Evolutionary conservation across 495 filamentous ascomycete species (phyloP), one percentile per base, ranked within the genome.

Genomic region (Platismatia glauca): DNA sequence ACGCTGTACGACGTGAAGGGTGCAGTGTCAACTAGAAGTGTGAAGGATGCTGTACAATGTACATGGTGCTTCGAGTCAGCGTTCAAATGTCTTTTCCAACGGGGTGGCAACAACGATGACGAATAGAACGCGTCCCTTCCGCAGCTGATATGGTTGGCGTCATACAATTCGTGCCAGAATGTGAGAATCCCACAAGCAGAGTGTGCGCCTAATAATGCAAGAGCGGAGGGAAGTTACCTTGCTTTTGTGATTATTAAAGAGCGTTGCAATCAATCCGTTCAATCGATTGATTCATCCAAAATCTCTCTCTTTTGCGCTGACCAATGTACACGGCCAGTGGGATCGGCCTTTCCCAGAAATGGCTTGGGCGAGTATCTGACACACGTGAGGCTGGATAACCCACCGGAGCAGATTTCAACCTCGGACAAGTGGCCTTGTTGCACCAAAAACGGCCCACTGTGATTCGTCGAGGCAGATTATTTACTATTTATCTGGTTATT

Each of bases 291-390:
- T 24, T 48, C 27, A 5, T 27, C 13, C 1, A 22, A 44, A 44
- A 22, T 44, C 24, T 13, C 41, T 34, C 37, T 18, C 18, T 35
- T 11, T 59, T 35, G 41, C 20, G 37, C 57, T 38, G 38, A 27
- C 57, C 37, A 43, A 58, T 44, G 38, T 33, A 9, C 18, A n/a
- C 3, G 57, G 33, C 37, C 29, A 20, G 38, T 33, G 15, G 35
- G 7, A 29, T 41, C 18, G 56, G 15, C 24, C 34, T 29, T 58
- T 22, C 11, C 44, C 18, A 22, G 41, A 59, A 41, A 6, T n/a
- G 27, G 46, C 33, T 59, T 43, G 24, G 43, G 35, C 24, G 9
- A 35, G 9, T 34, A 59, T 59, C 58, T 59, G 39, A 59, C 8
- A 59, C 57, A 59, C 38, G 20, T 35, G 41, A 50, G n/a, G n/a